Conservation (phyloP, 306 rosid species). For the Dalbergia cultrata region DNA sequence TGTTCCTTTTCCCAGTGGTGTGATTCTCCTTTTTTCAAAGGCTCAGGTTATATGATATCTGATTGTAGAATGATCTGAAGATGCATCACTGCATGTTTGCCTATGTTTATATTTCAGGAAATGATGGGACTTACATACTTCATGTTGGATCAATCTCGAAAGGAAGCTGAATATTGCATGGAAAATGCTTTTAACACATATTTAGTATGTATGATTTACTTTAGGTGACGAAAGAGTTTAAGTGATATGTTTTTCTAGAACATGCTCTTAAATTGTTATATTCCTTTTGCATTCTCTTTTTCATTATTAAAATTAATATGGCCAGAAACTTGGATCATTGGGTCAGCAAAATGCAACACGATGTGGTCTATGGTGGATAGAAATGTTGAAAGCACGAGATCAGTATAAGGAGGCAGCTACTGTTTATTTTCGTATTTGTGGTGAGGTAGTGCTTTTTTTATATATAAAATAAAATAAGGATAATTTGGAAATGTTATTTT, state of each 20-base stretch:
- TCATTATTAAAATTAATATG: constrained; percentile 50
- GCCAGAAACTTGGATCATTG: constrained; percentile 84
- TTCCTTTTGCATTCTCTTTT: constrained; percentile 34
- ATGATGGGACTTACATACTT: constrained; percentile 97
- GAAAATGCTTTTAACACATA: constrained; percentile 95
- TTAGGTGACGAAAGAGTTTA: constrained; percentile 31
- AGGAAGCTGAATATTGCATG: constrained; percentile 99
- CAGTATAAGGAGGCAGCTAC: constrained; percentile 90
- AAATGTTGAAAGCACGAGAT: constrained; percentile 90
- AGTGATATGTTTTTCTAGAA: constrained; percentile 18
- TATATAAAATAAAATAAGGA: not conserved
- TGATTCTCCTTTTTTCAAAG: constrained; percentile 4
- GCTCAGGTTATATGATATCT: constrained; percentile 12
- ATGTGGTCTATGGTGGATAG: constrained; percentile 97
- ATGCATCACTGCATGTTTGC: constrained; percentile 36
- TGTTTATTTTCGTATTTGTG: constrained; percentile 90
- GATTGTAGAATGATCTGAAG: constrained; percentile 28
- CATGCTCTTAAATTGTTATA: constrained; percentile 35
- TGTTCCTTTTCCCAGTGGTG: not conserved
- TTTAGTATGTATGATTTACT: constrained; percentile 68
- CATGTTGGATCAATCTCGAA: constrained; percentile 92
- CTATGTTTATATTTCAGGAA: constrained; percentile 70
- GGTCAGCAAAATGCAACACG: constrained; percentile 90
- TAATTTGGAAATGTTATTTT: constrained; percentile 42
- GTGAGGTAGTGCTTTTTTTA: constrained; percentile 72